A percentile compares a stretch with the other conserved stretches of the same genome.
Evolutionary conservation across 225 moss, liverwort and hornwort species (phyloP).

Genomic region (Physcomitrellopsis africana): DNA sequence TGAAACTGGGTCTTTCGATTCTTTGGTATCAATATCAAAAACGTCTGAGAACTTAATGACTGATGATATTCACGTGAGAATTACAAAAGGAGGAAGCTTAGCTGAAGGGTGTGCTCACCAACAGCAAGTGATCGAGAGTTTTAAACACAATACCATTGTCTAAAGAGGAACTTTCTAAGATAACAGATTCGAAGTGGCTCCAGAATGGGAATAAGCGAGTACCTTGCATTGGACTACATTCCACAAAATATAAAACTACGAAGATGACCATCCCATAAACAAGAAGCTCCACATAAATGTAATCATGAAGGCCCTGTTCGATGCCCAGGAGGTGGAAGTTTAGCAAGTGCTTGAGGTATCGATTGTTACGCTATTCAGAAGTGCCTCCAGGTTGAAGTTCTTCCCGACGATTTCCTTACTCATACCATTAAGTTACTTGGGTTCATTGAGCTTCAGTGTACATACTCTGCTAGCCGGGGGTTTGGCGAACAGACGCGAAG

Average conservation of each 20-base stretch:
- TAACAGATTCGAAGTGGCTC: not conserved
- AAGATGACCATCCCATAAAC: conserved; percentile 5
- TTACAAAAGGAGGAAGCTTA: conserved; percentile 6
- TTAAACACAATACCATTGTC: not conserved
- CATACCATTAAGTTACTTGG: conserved; percentile 8
- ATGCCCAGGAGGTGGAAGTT: not conserved
- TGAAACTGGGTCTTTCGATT: not conserved
- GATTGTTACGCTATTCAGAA: no score
- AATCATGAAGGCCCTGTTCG: not conserved
- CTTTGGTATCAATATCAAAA: not conserved
- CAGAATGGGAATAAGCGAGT: not conserved
- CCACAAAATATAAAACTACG: not conserved
- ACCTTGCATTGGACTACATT: not conserved
- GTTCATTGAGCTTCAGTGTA: not conserved
- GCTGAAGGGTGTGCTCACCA: not conserved
- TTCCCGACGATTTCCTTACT: not conserved
- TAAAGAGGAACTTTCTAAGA: not conserved
- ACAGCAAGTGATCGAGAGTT: not conserved
- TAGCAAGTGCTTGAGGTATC: not conserved
- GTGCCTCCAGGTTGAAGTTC: not conserved
- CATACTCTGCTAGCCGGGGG: conserved; percentile 49
- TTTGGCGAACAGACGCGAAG: conserved; percentile 53
- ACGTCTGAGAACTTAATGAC: not conserved
- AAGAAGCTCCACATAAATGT: not conserved
- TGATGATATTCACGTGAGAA: conserved; percentile 5